A percentile compares a stretch with the other conserved stretches of the same genome.
These are phyloP conservation scores for Stephanodiscus triporus DNA, from an alignment of 108 stramenopile genomes.

Conservation along the genomic window DNA sequence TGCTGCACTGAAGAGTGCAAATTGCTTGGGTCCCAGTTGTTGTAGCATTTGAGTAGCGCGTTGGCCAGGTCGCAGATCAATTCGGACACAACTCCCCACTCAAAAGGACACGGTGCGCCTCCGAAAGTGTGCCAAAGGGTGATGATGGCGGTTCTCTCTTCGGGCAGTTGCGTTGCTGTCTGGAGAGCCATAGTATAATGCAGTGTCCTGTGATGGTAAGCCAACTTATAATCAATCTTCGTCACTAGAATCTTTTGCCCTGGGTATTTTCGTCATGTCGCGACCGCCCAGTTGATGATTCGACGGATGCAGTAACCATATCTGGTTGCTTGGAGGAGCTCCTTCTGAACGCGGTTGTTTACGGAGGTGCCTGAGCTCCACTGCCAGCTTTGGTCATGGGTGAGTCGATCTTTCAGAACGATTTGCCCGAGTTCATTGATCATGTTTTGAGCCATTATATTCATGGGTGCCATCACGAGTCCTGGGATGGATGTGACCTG, in stretches of 20 bases:
- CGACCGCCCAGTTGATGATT: background rate
- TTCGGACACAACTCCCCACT: background rate
- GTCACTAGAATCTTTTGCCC: background rate
- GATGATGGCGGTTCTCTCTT: background rate
- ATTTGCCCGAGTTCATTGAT: background rate
- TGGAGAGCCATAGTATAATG: background rate
- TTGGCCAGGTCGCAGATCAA: background rate
- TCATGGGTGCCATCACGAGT: background rate
- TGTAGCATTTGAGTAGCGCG: background rate
- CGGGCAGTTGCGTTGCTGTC: background rate
- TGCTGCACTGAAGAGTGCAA: background rate
- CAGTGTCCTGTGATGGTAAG: background rate
- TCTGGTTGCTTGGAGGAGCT: too few species aligned
- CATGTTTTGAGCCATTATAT: background rate
- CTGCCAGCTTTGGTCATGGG: too few species aligned
- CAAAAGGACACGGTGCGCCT: background rate
- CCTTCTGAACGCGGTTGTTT: background rate
- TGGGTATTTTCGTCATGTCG: background rate
- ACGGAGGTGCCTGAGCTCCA: background rate
- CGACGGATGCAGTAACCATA: too few species aligned
- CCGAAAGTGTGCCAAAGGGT: background rate
- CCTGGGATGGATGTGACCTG: too few species aligned
- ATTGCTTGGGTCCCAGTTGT: background rate
- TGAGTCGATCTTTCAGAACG: background rate
- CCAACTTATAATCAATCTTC: background rate